A percentile compares a stretch with the other conserved stretches of the same genome.
These are phyloP conservation scores for Quercus cerris DNA, from an alignment of 306 rosid species.

Conservation along the genomic window DNA sequence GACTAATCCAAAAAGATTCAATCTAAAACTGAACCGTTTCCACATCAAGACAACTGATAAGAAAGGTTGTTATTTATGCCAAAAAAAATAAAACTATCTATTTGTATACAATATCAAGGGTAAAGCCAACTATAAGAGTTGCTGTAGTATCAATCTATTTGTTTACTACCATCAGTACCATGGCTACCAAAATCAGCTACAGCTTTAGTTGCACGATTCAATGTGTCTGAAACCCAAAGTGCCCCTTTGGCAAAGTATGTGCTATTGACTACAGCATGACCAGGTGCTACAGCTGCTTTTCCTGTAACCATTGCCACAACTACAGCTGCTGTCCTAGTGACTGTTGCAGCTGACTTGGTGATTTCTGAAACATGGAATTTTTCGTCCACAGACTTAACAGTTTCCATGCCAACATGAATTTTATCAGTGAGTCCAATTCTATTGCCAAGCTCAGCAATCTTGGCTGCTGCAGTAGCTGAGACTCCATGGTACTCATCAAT, in stretches of 20 bases:
- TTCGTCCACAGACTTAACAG: constrained; percentile 68
- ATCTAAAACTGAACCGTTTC: no score
- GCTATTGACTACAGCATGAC: constrained; percentile 71
- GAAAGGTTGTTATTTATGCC: no score
- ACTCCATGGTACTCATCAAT: constrained; percentile 72
- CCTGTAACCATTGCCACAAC: constrained; percentile 64
- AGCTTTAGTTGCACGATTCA: constrained; percentile 42
- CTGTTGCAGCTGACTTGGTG: constrained; percentile 66
- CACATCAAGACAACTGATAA: no score
- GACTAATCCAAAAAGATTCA: no score
- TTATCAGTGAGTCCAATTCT: constrained; percentile 71
- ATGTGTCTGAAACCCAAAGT: constrained; percentile 59
- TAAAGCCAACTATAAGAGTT: background rate
- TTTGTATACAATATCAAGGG: no score
- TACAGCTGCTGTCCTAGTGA: constrained; percentile 75
- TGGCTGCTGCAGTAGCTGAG: constrained; percentile 76
- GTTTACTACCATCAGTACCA: constrained; percentile 5
- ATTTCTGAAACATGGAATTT: constrained; percentile 70
- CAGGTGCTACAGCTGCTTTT: constrained; percentile 66
- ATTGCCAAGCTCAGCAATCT: constrained; percentile 61
- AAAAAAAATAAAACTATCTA: no score
- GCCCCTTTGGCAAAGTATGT: constrained; percentile 89
- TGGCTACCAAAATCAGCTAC: constrained; percentile 56
- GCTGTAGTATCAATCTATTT: background rate
- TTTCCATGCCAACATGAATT: constrained; percentile 61